Evolutionary conservation across 805 yeast species (phyloP), one percentile per base, ranked within the genome.

Genomic region (Hanseniaspora mollemarum): DNA sequence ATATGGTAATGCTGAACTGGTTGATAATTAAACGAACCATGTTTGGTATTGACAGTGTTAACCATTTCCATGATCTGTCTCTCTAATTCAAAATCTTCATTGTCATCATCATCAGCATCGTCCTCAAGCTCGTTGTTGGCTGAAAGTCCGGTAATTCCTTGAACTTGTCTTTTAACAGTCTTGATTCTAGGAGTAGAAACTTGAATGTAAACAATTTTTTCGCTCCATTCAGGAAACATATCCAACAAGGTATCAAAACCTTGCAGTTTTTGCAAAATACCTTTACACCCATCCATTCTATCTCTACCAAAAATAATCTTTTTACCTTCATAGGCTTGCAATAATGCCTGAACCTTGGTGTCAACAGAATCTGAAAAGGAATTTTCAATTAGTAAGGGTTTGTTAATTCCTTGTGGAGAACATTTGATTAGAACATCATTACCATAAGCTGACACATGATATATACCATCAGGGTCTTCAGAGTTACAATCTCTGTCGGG

Each of bases 1-100:
- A 86, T 83, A 60, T 88, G 94, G 67, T 86, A 92, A 64, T 90
- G 96, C 59, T 86, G 84, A 31, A 92, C 87, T 0, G 98, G 98
- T 2, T 88, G 75, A 53, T 76, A 81, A 61, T 88, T 80, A 55
- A 92, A 72, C 43, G 77, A 73, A 15, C 98, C 97, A 61, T 78
- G 90, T 51, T 78, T 78, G 16, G 94, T 80, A 62, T 92, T 92
- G 61, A 92, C 90, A 49, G 75, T 78, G 38, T 83, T 74, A 4
- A 90, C 82, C 54, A 90, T 67, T 58, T 92, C 97, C 45, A 81
- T 74, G 10, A 87, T 95, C 63, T 83, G 83, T 57, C 78, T 78
- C 61, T 87, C 96, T 37, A 86, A 54, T 60, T 77, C 80, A 22
- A 78, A 69, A 7, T 81, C 73, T 46, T 69, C 70, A 12, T 62